A percentile compares a stretch with the other conserved stretches of the same genome.
These are phyloP conservation scores for Neodidymelliopsis sp. DNA, from an alignment of 2,329 filamentous ascomycete species.

Conservation along the genomic window DNA sequence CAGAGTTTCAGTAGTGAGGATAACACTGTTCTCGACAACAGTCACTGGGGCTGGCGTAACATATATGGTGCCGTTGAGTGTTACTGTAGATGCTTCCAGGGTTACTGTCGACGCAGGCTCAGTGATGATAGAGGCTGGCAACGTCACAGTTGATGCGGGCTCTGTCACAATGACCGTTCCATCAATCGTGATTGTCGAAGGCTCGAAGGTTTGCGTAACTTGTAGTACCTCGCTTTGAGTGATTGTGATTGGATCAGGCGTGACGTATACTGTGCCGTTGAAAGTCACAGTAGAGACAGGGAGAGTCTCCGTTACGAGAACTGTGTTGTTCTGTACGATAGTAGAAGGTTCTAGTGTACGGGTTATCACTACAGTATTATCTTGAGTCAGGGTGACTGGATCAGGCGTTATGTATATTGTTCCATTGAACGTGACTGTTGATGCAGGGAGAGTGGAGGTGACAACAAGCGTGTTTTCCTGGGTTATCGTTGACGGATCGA, in stretches of 20 bases:
- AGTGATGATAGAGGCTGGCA: background rate
- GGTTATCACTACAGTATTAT: conserved; percentile 2
- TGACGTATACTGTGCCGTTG: background rate
- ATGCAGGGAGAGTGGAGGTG: background rate
- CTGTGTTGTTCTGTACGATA: background rate
- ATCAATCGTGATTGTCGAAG: background rate
- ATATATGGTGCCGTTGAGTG: background rate
- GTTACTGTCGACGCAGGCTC: background rate
- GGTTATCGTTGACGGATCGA: background rate
- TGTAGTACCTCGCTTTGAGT: background rate
- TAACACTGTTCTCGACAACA: conserved; percentile 2
- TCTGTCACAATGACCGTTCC: background rate
- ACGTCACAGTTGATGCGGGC: background rate
- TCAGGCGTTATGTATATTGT: conserved; percentile 1
- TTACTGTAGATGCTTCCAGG: background rate
- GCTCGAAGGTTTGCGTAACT: background rate
- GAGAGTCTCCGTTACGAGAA: background rate
- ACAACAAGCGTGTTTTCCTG: background rate
- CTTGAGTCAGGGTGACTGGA: background rate
- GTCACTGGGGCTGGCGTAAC: conserved; percentile 8
- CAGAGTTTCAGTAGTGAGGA: conserved; percentile 10
- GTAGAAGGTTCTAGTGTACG: background rate
- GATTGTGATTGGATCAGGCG: background rate
- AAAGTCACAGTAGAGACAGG: conserved; percentile 7
- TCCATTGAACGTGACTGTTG: conserved; percentile 5